phyloP scores from a whole-genome alignment of 2,329 filamentous ascomycete species.

The Nemania sp. region DNA sequence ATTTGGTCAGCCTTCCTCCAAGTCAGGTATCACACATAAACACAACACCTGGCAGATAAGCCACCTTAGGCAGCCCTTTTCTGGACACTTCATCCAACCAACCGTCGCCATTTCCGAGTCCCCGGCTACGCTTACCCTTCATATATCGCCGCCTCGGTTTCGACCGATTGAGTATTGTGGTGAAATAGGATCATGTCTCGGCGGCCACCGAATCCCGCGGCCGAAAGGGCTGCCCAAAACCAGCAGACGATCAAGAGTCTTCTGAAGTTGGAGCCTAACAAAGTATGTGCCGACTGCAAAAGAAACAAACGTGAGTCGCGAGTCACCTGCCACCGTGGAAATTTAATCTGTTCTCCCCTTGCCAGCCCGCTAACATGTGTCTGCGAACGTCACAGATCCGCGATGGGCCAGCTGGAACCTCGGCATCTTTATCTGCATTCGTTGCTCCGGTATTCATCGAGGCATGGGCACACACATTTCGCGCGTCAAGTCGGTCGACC shows the following conservation, averaged over 20 bases:
- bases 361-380: constrained; percentile 5
- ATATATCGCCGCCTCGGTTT: neutral
- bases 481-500: constrained; percentile 95
- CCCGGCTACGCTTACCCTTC: neutral
- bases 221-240: constrained; percentile 91
- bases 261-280: constrained; percentile 93
- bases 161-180: neutral
- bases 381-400: constrained; percentile 64
- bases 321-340: neutral
- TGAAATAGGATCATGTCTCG: constrained; percentile 73
- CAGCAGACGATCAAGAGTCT: constrained; percentile 91
- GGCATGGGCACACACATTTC: constrained; percentile 99
- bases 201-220: constrained; percentile 74
- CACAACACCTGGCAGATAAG: neutral
- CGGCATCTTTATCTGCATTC: constrained; percentile 95
- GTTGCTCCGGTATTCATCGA: constrained; percentile 97
- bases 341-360: neutral
- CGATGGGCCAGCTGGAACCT: constrained; percentile 99
- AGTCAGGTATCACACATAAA: constrained; percentile 16
- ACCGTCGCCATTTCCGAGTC: neutral
- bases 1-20: constrained; percentile 6
- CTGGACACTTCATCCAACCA: neutral
- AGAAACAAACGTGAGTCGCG: constrained; percentile 84
- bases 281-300: constrained; percentile 98
- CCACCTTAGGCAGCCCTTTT: constrained; percentile 14